A percentile compares a stretch with the other conserved stretches of the same genome.
phyloP scores from a whole-genome alignment of 768 basidiomycete species.

The Leccinellum albellum region DNA sequence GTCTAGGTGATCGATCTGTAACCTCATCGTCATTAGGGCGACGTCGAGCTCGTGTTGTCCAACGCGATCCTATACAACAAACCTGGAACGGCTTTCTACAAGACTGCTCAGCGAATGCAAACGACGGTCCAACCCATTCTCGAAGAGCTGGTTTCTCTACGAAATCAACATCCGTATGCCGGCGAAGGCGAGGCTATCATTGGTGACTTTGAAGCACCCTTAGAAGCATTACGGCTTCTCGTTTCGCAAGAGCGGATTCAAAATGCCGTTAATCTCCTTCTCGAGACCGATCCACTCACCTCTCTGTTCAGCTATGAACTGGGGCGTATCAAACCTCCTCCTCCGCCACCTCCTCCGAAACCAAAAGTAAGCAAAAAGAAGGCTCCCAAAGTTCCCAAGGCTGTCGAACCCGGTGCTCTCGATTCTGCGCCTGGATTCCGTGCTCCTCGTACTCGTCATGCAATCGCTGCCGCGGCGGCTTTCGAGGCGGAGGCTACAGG shows the following conservation, averaged over 20 bases:
- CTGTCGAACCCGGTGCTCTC: constrained; percentile 22
- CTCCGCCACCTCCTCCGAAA: constrained; percentile 50
- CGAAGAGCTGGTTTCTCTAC: constrained; percentile 21
- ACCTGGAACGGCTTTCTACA: constrained; percentile 65
- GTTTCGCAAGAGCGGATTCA: constrained; percentile 49
- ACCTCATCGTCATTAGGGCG: constrained; percentile 45
- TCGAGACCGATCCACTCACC: constrained; percentile 55
- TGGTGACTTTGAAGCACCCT: constrained; percentile 74
- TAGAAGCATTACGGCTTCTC: constrained; percentile 54
- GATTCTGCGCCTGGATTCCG: constrained; percentile 45
- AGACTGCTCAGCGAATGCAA: constrained; percentile 63
- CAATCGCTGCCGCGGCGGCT: constrained; percentile 38
- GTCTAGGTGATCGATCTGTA: background rate
- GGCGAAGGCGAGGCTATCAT: constrained; percentile 25
- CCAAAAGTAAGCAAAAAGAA: constrained; percentile 43
- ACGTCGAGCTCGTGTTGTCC: constrained; percentile 76
- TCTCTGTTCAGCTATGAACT: constrained; percentile 70
- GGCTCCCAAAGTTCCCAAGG: constrained; percentile 20
- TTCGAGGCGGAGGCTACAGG: constrained; percentile 40
- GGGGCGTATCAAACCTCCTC: constrained; percentile 55
- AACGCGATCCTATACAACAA: constrained; percentile 90
- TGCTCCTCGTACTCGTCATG: constrained; percentile 48
- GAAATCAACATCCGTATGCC: constrained; percentile 13
- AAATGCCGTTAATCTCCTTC: constrained; percentile 49
- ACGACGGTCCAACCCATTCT: constrained; percentile 36